Evolutionary conservation across 73 alveolate species (phyloP), one percentile per base, ranked within the genome.

Genomic region (Paramecium bursaria): DNA sequence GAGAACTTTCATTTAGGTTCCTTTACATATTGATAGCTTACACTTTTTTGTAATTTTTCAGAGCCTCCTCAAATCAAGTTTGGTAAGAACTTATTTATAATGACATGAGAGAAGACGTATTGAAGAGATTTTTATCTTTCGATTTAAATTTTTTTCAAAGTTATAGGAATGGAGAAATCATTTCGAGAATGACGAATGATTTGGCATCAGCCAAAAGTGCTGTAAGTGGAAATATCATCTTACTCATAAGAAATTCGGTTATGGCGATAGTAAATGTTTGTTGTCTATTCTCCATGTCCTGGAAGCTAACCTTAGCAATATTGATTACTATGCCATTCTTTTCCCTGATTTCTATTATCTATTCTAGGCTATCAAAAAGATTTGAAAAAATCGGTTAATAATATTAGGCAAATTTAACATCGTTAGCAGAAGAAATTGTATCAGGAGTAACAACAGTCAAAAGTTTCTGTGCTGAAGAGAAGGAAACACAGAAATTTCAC

Each of bases 401-500:
- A n/a, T 53, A 53, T 5, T 44, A 79, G 46, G 89, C 89, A 11
- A 73, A 48, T 21, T 27, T 73, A 33, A 79, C 85, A 4, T 55
- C 75, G 10, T 55, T 79, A 3, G 89, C 89, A 31, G 89, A 79
- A 49, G 89, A 79, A 39, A 73, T 79, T 19, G 75, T 79, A 0
- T 79, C 89, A 52, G 89, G 89, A 39, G 76, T 79, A 39, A 48
- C 54, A 50, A 79, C 89, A 39, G 89, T 79, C 2, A 79, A 79
- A 29, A 53, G 85, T 13, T 79, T 79, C 13, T 61, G 89, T n/a
- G 29, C 75, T 6, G 89, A 79, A 79, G 50, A 79, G 33, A 39
- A 25, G 31, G 89, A 79, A 79, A 79, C 46, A 14, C 10, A 50
- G 19, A 61, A 73, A 26, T 79, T 52, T 79, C 85, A 79, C 15